Conservation (phyloP, 2,329 filamentous ascomycete genomes). For the Macrophomina tecta region DNA sequence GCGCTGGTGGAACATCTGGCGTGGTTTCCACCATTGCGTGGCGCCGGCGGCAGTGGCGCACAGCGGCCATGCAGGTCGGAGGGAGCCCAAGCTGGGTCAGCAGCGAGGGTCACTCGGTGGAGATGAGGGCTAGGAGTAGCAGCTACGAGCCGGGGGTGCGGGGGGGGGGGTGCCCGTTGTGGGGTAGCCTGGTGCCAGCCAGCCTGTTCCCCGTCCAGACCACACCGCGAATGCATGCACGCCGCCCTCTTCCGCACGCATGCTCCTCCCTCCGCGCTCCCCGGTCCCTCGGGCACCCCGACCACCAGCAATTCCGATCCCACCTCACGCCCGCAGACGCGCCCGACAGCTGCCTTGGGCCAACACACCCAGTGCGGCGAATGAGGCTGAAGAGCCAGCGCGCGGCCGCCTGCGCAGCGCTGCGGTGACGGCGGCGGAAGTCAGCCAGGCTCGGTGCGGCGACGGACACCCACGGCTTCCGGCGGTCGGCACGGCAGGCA, state of each 20-base stretch:
- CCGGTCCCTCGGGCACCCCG: background rate
- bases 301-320: too few species aligned
- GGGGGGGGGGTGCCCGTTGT: constrained; percentile 4
- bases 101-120: background rate
- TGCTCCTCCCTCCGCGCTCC: background rate
- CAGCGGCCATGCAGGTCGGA: background rate
- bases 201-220: too few species aligned
- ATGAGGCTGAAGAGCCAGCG: background rate
- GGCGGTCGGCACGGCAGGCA: constrained; percentile 11
- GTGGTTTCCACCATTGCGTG: background rate
- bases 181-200: constrained; percentile 7
- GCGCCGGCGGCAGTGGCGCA: constrained; percentile 2
- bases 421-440: background rate
- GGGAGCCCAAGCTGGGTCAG: background rate
- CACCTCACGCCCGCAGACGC: too few species aligned
- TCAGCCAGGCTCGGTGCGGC: background rate
- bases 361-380: background rate
- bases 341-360: background rate
- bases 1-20: background rate
- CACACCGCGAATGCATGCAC: background rate
- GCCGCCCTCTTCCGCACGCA: background rate
- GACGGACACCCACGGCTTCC: background rate
- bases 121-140: background rate
- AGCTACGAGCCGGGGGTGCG: constrained; percentile 1
- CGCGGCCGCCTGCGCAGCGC: background rate